A percentile compares a stretch with the other conserved stretches of the same genome.
Conservation (phyloP, 2,329 filamentous ascomycete species). For the Elsinoe necatrix region DNA sequence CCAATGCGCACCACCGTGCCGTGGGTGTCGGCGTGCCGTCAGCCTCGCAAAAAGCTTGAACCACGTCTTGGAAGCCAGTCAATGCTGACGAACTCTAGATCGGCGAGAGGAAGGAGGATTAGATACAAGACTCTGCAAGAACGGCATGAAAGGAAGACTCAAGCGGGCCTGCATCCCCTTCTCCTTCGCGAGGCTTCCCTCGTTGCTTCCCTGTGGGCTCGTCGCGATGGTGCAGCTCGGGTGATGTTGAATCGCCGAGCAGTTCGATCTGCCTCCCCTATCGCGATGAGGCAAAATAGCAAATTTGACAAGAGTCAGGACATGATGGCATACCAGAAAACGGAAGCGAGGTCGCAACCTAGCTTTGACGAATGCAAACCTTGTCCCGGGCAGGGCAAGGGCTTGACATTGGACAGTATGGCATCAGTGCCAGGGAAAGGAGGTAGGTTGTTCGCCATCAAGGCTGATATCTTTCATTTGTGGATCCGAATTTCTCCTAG, state of each 20-base stretch:
- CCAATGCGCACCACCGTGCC: not conserved
- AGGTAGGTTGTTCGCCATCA: not conserved
- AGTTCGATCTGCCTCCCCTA: not conserved
- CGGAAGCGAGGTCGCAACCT: not conserved
- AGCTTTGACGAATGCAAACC: not conserved
- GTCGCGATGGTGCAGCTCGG: not conserved
- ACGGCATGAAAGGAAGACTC: not conserved
- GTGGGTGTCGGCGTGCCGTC: not conserved
- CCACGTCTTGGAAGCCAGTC: not conserved
- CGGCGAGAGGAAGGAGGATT: not conserved
- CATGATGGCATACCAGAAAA: not conserved
- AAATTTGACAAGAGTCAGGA: not conserved
- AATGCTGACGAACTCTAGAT: not conserved
- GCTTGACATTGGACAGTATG: not conserved
- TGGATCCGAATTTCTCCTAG: not conserved
- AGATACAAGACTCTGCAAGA: not conserved
- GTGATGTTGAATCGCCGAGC: not conserved
- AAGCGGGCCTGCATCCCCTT: too few species aligned
- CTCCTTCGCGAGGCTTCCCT: too few species aligned
- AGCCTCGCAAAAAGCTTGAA: conserved; percentile 7
- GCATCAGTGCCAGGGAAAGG: not conserved
- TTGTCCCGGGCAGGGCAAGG: not conserved
- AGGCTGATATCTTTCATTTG: not conserved
- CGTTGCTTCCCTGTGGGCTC: too few species aligned
- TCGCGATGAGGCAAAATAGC: not conserved